Evolutionary conservation across 2,329 filamentous ascomycete genomes (phyloP), one percentile per base, ranked within the genome.

Genomic region (Colletotrichum incanum): DNA sequence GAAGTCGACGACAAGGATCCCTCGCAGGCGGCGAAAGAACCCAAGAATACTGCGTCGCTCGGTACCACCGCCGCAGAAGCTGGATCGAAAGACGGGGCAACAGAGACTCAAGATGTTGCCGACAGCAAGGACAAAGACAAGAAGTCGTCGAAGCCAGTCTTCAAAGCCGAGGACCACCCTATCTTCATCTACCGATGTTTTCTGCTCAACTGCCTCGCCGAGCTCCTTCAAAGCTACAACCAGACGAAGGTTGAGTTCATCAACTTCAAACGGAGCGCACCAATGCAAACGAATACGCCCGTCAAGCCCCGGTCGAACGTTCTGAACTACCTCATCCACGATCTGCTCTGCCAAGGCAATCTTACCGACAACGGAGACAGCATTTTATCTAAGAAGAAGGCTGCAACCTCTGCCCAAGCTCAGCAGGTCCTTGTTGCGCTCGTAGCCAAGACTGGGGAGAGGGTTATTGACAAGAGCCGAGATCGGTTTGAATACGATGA

Each of bases 141-240:
- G 81, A 94, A 94, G 79, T 70, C 83, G 5, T 83, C 90, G 14
- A 97, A 97, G 83, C 86, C 89, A 0, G 84, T 90, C 0, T 98
- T 98, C 87, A 98, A 97, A 82, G 87, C 94, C 1, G 95, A 98
- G 62, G 93, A 98, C 43, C 95, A 99, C 80, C 94, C 95, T 0
- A 98, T 98, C 72, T 99, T 97, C 83, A 92, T 98, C 65, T 99
- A 98, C 79, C 91, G 96, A 59, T 98, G 96, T 84, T 98, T 98
- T 85, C 85, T 99, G 63, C 88, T 99, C 41, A 95, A 96, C 79
- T 98, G 95, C 78, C 86, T 99, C 49, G 92, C 94, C 0, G 96
- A 99, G 82, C 89, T 99, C 18, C 86, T 99, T 18, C 92, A 93
- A 69, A 97, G 93, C 78, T 99, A 98, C 84, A 98, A 95, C 76